Conservation (phyloP, 495 filamentous ascomycete species). For the Saxophila tyrrhenica region DNA sequence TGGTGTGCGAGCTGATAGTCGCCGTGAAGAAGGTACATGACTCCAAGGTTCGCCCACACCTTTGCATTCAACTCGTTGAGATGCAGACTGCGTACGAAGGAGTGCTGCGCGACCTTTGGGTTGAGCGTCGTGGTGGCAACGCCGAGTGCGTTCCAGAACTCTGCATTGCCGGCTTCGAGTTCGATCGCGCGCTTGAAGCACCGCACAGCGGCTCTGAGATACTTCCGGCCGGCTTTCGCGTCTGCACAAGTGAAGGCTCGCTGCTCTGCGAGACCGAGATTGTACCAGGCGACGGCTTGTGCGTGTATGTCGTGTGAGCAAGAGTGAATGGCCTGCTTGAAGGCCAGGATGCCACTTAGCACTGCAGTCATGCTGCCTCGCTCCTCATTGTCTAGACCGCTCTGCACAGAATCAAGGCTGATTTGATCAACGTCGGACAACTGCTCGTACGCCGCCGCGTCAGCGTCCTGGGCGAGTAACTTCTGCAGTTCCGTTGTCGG, state of each 20-base stretch:
- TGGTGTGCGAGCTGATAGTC: conserved; percentile 76
- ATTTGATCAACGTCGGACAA: conserved; percentile 63
- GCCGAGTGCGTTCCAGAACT: conserved; percentile 96
- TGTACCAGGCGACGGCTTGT: conserved; percentile 94
- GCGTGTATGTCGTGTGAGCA: conserved; percentile 69
- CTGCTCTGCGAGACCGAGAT: conserved; percentile 89
- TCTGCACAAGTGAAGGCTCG: conserved; percentile 53
- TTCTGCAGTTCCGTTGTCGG: conserved; percentile 42
- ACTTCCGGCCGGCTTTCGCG: conserved; percentile 43
- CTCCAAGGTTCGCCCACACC: conserved; percentile 82
- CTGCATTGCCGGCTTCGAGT: conserved; percentile 83
- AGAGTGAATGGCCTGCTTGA: conserved; percentile 71
- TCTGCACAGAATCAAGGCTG: conserved; percentile 28
- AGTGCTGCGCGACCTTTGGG: conserved; percentile 81
- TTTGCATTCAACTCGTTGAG: conserved; percentile 79
- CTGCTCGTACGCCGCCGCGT: conserved; percentile 45
- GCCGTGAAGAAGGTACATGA: conserved; percentile 72
- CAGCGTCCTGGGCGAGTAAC: conserved; percentile 44
- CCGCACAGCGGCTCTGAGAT: conserved; percentile 69
- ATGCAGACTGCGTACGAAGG: conserved; percentile 82
- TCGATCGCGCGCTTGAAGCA: conserved; percentile 98
- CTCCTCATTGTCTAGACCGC: not conserved
- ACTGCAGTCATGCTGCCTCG: not conserved
- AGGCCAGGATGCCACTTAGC: conserved; percentile 52
- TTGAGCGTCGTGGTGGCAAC: conserved; percentile 77